These are phyloP conservation scores for Boletellus ananas DNA, from an alignment of 768 basidiomycete genomes.

Conservation along the genomic window DNA sequence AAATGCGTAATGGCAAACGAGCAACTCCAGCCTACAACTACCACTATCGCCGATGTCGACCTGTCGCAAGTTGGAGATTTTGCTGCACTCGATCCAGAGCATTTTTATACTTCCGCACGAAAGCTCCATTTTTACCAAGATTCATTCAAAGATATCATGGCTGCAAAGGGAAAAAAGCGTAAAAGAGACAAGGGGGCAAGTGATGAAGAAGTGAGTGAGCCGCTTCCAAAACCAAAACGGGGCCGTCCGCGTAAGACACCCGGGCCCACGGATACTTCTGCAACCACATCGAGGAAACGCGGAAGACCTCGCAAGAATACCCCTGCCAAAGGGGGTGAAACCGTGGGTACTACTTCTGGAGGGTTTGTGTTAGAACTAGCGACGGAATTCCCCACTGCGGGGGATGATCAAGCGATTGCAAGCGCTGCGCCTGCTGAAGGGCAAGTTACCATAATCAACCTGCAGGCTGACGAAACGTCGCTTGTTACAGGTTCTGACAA, in stretches of 20 bases:
- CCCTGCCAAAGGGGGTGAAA: constrained; percentile 1
- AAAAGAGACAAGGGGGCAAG: constrained; percentile 27
- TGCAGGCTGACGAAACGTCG: not conserved
- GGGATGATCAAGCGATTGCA: not conserved
- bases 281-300: constrained; percentile 30
- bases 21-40: constrained; percentile 51
- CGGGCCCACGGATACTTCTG: constrained; percentile 2
- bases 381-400: not conserved
- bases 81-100: constrained; percentile 34
- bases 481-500: not conserved
- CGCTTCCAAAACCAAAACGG: constrained; percentile 39
- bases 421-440: not conserved
- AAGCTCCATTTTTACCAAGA: constrained; percentile 48
- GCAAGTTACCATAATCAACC: not conserved
- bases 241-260: constrained; percentile 51
- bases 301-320: constrained; percentile 33
- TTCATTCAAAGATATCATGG: constrained; percentile 37
- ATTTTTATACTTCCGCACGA: constrained; percentile 52
- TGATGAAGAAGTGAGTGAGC: constrained; percentile 18
- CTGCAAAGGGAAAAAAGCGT: constrained; percentile 26
- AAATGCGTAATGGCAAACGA: constrained; percentile 58
- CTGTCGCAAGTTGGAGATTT: constrained; percentile 55
- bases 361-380: not conserved
- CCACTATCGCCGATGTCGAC: constrained; percentile 45
- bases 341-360: constrained; percentile 2